These are phyloP conservation scores for Drechmeria coniospora DNA, from an alignment of 2,329 filamentous ascomycete genomes.

Conservation along the genomic window DNA sequence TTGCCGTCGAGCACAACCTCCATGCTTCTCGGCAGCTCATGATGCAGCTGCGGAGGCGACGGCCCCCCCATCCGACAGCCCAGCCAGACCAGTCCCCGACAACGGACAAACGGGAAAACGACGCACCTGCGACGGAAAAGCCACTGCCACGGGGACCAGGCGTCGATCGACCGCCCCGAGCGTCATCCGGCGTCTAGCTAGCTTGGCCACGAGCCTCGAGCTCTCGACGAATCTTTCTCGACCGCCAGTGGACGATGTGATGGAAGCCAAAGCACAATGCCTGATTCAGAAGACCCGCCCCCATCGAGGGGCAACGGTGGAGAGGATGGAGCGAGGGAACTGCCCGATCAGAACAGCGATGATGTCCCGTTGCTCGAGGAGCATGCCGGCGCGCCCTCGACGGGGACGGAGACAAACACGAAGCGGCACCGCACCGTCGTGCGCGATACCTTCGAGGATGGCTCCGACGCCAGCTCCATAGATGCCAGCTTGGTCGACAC, in stretches of 20 bases:
- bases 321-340: constrained; percentile 26
- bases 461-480: constrained; percentile 36
- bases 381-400: constrained; percentile 2
- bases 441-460: constrained; percentile 25
- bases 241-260: constrained; percentile 13
- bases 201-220: not conserved
- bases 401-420: constrained; percentile 12
- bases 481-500: constrained; percentile 31
- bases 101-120: no score
- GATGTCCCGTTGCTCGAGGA: constrained; percentile 8
- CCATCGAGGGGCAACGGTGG: constrained; percentile 21
- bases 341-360: constrained; percentile 2
- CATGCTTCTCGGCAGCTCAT: no score
- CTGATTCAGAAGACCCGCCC: constrained; percentile 30
- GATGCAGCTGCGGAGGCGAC: no score
- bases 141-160: no score
- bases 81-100: no score
- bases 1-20: no score
- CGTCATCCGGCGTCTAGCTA: no score
- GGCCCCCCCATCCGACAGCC: no score
- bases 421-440: constrained; percentile 31
- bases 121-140: no score
- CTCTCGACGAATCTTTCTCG: not conserved
- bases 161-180: no score
- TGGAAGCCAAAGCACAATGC: constrained; percentile 29